A percentile compares a stretch with the other conserved stretches of the same genome.
Conservation (phyloP, 805 yeast genomes). For the Danielozyma ontarioensis region DNA sequence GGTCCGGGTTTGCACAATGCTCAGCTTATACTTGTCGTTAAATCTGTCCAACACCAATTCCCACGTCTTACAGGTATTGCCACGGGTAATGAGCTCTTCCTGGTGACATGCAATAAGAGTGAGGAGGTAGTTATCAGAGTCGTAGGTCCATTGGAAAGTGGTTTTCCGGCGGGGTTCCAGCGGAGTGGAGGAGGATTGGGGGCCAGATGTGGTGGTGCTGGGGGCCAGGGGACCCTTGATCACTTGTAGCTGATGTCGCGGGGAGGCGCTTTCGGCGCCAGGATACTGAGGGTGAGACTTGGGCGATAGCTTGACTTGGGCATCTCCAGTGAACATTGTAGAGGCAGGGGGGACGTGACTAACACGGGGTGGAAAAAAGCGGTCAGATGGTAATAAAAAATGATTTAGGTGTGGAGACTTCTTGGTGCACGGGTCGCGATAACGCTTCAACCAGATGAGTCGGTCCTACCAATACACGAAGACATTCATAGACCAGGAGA, state of each 20-base stretch:
- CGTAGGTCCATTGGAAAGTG: slow-evolving; percentile 21
- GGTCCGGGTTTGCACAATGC: slow-evolving; percentile 20
- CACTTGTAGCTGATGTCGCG: background rate
- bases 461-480: slow-evolving; percentile 26
- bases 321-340: too few species aligned
- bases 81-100: slow-evolving; percentile 21
- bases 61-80: slow-evolving; percentile 23
- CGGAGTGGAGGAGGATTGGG: background rate
- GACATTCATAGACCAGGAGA: slow-evolving; percentile 27
- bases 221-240: background rate
- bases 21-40: slow-evolving; percentile 11
- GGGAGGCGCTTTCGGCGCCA: background rate
- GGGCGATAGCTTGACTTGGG: too few species aligned
- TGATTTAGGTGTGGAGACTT: too few species aligned
- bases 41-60: slow-evolving; percentile 16
- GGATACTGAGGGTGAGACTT: too few species aligned
- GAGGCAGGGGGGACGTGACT: too few species aligned
- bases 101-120: slow-evolving; percentile 12
- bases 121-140: slow-evolving; percentile 17
- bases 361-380: too few species aligned
- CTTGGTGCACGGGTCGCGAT: too few species aligned
- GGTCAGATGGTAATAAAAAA: too few species aligned
- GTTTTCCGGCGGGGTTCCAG: slow-evolving; percentile 2
- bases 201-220: slow-evolving; percentile 1
- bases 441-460: background rate